A percentile compares a stretch with the other conserved stretches of the same genome.
Conservation (phyloP, 257 asterid species). For the Paraleonurus japonicus region DNA sequence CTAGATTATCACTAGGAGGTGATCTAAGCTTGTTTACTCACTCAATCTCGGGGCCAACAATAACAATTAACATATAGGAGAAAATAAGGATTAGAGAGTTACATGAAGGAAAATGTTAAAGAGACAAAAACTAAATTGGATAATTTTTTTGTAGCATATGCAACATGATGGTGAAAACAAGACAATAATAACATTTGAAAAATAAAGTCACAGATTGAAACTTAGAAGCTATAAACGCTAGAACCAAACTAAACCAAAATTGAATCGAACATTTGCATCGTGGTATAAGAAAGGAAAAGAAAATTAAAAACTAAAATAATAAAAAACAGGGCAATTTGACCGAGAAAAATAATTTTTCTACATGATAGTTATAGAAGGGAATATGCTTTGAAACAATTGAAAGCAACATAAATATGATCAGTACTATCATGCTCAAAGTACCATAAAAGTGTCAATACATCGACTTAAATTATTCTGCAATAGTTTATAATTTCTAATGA, state of each 20-base stretch:
- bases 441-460: background rate
- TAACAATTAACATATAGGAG: too few species aligned
- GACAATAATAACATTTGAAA: background rate
- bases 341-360: background rate
- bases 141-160: background rate
- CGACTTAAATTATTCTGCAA: background rate
- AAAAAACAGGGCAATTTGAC: background rate
- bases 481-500: background rate
- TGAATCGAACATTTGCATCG: background rate
- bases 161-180: slow-evolving; percentile 17
- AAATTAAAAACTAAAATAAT: background rate
- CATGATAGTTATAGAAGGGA: background rate
- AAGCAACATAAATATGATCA: background rate
- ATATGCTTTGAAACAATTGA: background rate
- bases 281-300: background rate
- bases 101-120: slow-evolving; percentile 5
- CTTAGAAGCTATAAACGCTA: background rate
- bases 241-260: background rate
- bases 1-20: too few species aligned
- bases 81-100: background rate
- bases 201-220: background rate
- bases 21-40: too few species aligned
- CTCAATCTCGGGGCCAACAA: too few species aligned
- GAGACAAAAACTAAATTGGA: background rate
- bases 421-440: slow-evolving; percentile 9